Evolutionary conservation across 2,329 filamentous ascomycete species (phyloP), one percentile per base, ranked within the genome.

Genomic region (Colletotrichum graminicola): DNA sequence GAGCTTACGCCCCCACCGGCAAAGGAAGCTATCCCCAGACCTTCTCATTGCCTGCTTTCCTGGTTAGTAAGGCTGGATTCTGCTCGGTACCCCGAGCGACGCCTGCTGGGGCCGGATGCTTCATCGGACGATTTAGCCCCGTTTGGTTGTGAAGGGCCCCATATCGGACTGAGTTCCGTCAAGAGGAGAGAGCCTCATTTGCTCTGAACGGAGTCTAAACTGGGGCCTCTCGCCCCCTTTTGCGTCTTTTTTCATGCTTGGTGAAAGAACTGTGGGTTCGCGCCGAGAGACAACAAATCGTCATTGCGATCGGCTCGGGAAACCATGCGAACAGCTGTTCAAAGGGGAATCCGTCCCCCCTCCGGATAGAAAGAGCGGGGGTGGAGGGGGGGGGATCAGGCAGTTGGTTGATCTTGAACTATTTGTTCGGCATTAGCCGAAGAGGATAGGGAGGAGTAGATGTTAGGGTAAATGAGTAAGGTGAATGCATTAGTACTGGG

Each of bases 271-370:
- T 43, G 60, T 45, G 61, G 61, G 47, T 43, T 54, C 26, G 51
- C n/a, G 18, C 23, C 11, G 21, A 26, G 29, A 21, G n/a, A n/a
- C 21, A 21, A n/a, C 12, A 26, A 26, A 23, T 65, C 67, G 65
- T 68, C 68, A 71, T 71, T 71, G 32, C 68, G 68, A 71, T 71
- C 68, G 68, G 59, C 68, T 68, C 68, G 57, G 59, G 59, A 71
- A 62, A 52, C 64, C 52, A 52, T 34, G 57, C 51, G 29, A 59
- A 63, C 52, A 57, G 57, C 51, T 56, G 26, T 47, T 51, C 12
- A 23, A 43, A 59, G 23, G 36, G 32, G 43, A 43, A 29, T n/a
- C 10, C 21, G 29, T 18, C 18, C 6, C 16, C 16, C 16, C 18
- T 32, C 43, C 43, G 7, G 21, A n/a, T 16, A 47, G 21, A 23